Evolutionary conservation across 2,329 filamentous ascomycete genomes (phyloP).

Genomic region (Fusarium phyllophilum): DNA sequence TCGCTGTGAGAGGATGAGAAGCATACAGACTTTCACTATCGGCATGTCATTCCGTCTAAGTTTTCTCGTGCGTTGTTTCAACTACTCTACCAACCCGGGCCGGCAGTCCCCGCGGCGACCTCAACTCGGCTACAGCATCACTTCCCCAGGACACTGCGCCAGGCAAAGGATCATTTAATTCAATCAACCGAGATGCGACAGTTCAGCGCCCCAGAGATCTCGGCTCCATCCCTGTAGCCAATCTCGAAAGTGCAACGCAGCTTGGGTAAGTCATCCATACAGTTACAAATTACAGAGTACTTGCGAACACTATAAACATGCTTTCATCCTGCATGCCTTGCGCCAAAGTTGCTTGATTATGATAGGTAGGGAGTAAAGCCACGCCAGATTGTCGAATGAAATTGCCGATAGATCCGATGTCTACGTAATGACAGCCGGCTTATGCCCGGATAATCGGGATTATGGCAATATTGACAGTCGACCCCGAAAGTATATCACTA

Average conservation of each 20-base stretch:
- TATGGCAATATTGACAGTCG: neutral
- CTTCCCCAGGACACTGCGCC: neutral
- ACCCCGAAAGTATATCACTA: neutral
- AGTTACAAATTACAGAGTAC: too few species aligned
- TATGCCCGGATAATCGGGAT: neutral
- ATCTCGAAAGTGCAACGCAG: neutral
- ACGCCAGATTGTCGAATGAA: neutral
- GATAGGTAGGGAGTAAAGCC: too few species aligned
- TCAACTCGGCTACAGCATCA: neutral
- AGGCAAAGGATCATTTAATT: neutral
- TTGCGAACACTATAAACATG: neutral
- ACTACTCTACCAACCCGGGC: fast-evolving
- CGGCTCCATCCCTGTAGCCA: neutral
- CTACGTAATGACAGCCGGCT: neutral
- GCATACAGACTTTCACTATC: fast-evolving
- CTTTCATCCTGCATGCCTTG: neutral
- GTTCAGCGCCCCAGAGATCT: neutral
- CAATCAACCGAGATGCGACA: neutral
- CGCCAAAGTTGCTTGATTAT: neutral
- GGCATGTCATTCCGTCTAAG: neutral
- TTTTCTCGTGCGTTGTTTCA: neutral
- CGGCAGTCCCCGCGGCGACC: too few species aligned
- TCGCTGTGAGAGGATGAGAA: neutral
- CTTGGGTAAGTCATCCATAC: neutral
- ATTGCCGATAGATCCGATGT: neutral